Base-by-base conservation (phyloP, 192 early-diverging fungal genomes). In the Linnemannia hyalina region DNA sequence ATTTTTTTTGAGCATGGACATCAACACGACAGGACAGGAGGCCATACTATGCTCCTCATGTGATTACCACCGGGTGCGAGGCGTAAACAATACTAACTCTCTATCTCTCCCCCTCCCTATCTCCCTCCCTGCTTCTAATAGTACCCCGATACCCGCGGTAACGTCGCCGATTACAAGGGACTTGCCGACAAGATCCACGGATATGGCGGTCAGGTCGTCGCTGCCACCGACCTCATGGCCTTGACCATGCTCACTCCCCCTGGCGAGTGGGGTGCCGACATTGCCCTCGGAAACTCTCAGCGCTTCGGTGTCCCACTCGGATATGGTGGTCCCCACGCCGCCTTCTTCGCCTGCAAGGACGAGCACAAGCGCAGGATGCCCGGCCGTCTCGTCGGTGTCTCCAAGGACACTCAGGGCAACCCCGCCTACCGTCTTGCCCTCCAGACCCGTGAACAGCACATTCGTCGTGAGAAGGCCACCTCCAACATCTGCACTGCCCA, bases 401-500 rank as follows among this genome's bases (percentile, higher is more conserved):
- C 98, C 57, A 97, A 97, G 82, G 99, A 99, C 83, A 91, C 94
- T 70, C 82, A 92, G 70, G 99, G 97, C 68, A 95, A 95, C 80
- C 89, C 88, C 41, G 98, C 98, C 22, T 99, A 97, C 92, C 95
- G 98, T 83, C 93, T 99, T 22, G 95, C 99, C 22, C 93, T 99
- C 75, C 98, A 99, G 90, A 98, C 97, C 10, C 95, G 98, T 82
- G 98, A 99, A 91, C 99, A 99, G 92, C 99, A 99, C 90, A 99
- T 99, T 90, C 95, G 97, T 47, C 93, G 99, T 86, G 99, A 99
- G 85, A 99, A 99, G 93, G 99, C 99, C 4, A 98, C 99, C 71
- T 95, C 93, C 87, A 99, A 99, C 92, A 99, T 99, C 80, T 99
- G 99, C 92, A 99, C 99, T 0, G 97, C 99, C 32, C 99, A 99